Percentiles rank a stretch among this genome's conserved stretches.
Evolutionary conservation across 495 filamentous ascomycete species (phyloP).

Genomic region (Zalerion maritima): DNA sequence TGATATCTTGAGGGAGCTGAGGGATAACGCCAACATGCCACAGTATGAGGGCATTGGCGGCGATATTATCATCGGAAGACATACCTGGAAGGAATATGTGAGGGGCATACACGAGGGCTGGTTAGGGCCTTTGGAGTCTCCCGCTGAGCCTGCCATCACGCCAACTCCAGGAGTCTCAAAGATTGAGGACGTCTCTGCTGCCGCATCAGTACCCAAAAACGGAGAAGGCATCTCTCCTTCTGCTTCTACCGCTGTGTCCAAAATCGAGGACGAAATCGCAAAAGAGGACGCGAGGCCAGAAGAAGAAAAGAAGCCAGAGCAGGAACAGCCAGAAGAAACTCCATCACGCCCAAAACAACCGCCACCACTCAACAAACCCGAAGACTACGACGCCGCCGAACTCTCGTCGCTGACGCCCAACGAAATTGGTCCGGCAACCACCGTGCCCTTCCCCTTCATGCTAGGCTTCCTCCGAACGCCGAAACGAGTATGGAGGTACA

Average conservation of each 20-base stretch:
- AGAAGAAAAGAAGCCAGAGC: slow-evolving; percentile 26
- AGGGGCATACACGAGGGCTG: slow-evolving; percentile 90
- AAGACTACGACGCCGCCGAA: slow-evolving; percentile 48
- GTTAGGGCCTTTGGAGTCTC: slow-evolving; percentile 59
- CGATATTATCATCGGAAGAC: slow-evolving; percentile 77
- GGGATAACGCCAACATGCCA: slow-evolving; percentile 43
- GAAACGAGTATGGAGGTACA: slow-evolving; percentile 71
- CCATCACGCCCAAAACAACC: slow-evolving; percentile 35
- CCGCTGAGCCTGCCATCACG: slow-evolving; percentile 16
- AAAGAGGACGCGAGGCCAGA: slow-evolving; percentile 21
- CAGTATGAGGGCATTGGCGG: slow-evolving; percentile 62
- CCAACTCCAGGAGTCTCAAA: slow-evolving; percentile 13
- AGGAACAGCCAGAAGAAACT: slow-evolving; percentile 9
- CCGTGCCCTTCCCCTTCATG: slow-evolving; percentile 72
- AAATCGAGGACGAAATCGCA: slow-evolving; percentile 13
- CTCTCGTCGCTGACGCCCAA: slow-evolving; percentile 47
- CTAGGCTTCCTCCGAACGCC: slow-evolving; percentile 90
- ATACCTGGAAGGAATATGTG: slow-evolving; percentile 97
- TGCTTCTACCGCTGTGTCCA: too few species aligned
- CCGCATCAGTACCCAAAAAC: too few species aligned
- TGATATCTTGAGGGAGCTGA: slow-evolving; percentile 38
- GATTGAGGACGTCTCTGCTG: slow-evolving; percentile 19
- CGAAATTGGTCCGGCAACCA: slow-evolving; percentile 47
- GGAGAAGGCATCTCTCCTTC: too few species aligned
- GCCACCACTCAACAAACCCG: slow-evolving; percentile 50